These are phyloP conservation scores for Pleurotus cornucopiae DNA, from an alignment of 768 basidiomycete genomes.

Conservation along the genomic window DNA sequence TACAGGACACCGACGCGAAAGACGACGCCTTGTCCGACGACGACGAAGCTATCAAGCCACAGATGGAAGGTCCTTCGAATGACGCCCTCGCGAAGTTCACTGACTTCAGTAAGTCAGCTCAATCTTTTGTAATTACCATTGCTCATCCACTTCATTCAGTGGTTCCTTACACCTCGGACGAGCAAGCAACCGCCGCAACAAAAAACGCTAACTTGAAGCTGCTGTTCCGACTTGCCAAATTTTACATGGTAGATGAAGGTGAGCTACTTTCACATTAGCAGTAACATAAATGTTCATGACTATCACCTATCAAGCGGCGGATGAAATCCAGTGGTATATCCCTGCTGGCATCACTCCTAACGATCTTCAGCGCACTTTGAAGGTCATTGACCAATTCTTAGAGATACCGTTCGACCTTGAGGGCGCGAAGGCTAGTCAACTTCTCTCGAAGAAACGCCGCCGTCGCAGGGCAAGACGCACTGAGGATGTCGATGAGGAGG, in stretches of 20 bases:
- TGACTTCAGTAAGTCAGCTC: conserved; percentile 64
- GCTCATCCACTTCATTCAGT: conserved; percentile 36
- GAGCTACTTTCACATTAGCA: conserved; percentile 14
- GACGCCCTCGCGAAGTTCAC: conserved; percentile 66
- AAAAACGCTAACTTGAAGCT: conserved; percentile 80
- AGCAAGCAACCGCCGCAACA: conserved; percentile 72
- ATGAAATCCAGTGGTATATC: conserved; percentile 82
- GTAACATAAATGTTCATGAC: neutral
- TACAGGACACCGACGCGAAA: conserved; percentile 55
- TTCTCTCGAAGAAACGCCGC: conserved; percentile 62
- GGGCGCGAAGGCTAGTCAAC: conserved; percentile 68
- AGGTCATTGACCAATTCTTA: conserved; percentile 82
- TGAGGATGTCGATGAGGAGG: conserved; percentile 35
- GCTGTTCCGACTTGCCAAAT: conserved; percentile 75
- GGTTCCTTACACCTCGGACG: conserved; percentile 71
- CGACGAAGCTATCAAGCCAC: conserved; percentile 14
- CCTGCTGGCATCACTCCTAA: conserved; percentile 66
- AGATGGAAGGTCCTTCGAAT: conserved; percentile 50
- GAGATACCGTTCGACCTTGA: conserved; percentile 75
- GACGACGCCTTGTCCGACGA: conserved; percentile 27
- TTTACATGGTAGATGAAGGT: conserved; percentile 68
- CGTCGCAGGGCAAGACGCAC: conserved; percentile 49
- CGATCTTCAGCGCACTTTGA: conserved; percentile 63
- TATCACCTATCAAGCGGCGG: conserved; percentile 34
- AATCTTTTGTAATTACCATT: neutral